These are phyloP conservation scores for Ceratocystis colombiana DNA, from an alignment of 2,329 filamentous ascomycete species.

Conservation along the genomic window DNA sequence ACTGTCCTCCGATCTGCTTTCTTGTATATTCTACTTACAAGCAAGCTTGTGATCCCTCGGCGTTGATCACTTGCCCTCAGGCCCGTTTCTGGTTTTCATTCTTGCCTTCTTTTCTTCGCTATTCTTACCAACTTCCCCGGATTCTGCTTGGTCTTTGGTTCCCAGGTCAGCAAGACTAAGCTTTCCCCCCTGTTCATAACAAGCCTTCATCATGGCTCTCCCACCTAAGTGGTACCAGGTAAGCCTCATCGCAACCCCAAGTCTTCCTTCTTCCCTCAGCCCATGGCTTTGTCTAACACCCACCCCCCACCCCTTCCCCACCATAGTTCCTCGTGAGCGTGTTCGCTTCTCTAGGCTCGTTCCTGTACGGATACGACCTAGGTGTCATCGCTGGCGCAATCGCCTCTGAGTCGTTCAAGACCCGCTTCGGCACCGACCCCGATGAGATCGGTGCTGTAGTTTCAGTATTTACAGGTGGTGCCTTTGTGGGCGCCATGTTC, in stretches of 20 bases:
- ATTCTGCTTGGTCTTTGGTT: not conserved
- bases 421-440: conserved; percentile 23
- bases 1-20: not conserved
- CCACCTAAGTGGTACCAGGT: conserved; percentile 37
- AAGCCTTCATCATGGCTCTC: conserved; percentile 34
- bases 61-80: conserved; percentile 10
- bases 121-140: not conserved
- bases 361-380: conserved; percentile 47
- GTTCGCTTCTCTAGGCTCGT: conserved; percentile 47
- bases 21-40: not conserved
- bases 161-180: not conserved
- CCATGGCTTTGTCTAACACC: not conserved
- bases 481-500: conserved; percentile 57
- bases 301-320: not conserved
- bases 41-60: not conserved
- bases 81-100: not conserved
- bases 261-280: not conserved
- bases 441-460: conserved; percentile 56
- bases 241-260: conserved; percentile 4
- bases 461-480: conserved; percentile 67
- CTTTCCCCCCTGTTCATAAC: conserved; percentile 2
- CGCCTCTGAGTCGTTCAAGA: conserved; percentile 38
- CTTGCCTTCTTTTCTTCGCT: not conserved
- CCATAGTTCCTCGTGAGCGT: conserved; percentile 42
- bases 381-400: conserved; percentile 45